These are phyloP conservation scores for Metschnikowia baotianmanensis DNA, from an alignment of 805 yeast genomes.

Conservation along the genomic window DNA sequence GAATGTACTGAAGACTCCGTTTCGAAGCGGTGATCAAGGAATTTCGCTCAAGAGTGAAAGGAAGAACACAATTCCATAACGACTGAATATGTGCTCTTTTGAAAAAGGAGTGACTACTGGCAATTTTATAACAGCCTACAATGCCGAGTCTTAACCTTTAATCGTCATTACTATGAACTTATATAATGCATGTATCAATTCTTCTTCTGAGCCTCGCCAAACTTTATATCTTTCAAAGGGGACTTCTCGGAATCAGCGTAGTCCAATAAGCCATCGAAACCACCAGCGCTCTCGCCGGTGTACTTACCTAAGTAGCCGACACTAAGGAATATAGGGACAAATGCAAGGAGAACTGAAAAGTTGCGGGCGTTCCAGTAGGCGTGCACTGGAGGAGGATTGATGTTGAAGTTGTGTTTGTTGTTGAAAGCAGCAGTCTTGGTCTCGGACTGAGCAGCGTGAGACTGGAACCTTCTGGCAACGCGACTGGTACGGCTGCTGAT, in stretches of 20 bases:
- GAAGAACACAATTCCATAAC: background rate
- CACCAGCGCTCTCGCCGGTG: slow-evolving; percentile 28
- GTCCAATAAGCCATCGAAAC: slow-evolving; percentile 30
- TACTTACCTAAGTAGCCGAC: slow-evolving; percentile 35
- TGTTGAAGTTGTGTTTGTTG: slow-evolving; percentile 42
- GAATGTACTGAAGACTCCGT: no score
- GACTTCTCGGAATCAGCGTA: slow-evolving; percentile 39
- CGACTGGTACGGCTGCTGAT: slow-evolving; percentile 22
- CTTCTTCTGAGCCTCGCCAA: slow-evolving; percentile 37
- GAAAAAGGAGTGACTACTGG: no score
- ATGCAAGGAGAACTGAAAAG: slow-evolving; percentile 35
- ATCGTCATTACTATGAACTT: slow-evolving; percentile 8
- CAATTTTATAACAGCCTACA: no score
- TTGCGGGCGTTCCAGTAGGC: slow-evolving; percentile 44
- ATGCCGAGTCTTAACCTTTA: background rate
- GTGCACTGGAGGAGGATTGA: slow-evolving; percentile 45
- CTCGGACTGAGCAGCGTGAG: slow-evolving; percentile 20
- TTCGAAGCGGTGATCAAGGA: no score
- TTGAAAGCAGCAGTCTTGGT: slow-evolving; percentile 32
- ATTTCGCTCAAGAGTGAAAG: background rate
- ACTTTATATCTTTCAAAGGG: slow-evolving; percentile 36
- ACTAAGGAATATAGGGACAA: slow-evolving; percentile 36
- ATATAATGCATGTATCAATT: slow-evolving; percentile 11
- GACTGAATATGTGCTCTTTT: no score
- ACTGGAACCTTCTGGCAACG: slow-evolving; percentile 31